Percentiles rank a stretch among this genome's conserved stretches.
Evolutionary conservation across 2,329 filamentous ascomycete species (phyloP).

Genomic region (Fusarium sp.): DNA sequence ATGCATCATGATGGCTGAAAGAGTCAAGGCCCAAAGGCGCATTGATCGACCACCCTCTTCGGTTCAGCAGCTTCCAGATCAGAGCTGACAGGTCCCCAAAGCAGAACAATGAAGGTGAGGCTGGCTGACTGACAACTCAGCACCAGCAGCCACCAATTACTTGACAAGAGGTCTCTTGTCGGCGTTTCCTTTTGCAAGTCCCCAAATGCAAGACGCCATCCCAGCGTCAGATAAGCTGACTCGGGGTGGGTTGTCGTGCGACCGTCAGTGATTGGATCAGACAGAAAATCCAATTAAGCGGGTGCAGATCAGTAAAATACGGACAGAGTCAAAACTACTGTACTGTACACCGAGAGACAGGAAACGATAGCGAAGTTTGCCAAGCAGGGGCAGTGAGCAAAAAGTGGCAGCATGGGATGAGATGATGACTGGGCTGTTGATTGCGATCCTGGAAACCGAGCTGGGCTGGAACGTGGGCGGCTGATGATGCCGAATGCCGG

Average conservation of each 20-base stretch:
- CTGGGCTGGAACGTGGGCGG: not conserved
- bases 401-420: slow-evolving; percentile 27
- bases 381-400: not conserved
- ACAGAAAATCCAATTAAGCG: slow-evolving; percentile 17
- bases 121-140: too few relatives aligned
- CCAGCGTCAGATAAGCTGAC: slow-evolving; percentile 46
- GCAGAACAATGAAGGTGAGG: not conserved
- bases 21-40: slow-evolving; percentile 16
- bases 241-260: slow-evolving; percentile 36
- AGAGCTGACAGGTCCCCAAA: not conserved
- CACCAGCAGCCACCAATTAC: too few relatives aligned
- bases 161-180: slow-evolving; percentile 3
- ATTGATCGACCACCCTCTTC: not conserved
- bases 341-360: slow-evolving; percentile 6
- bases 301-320: not conserved
- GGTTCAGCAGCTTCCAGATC: not conserved
- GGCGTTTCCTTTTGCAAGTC: slow-evolving; percentile 1
- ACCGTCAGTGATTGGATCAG: slow-evolving; percentile 31
- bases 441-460: not conserved
- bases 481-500: slow-evolving; percentile 40
- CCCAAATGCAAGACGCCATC: slow-evolving; percentile 7
- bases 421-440: slow-evolving; percentile 12
- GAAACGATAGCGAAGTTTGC: slow-evolving; percentile 5
- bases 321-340: not conserved
- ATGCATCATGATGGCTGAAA: not conserved